Evolutionary conservation across 768 basidiomycete species (phyloP).

Genomic region (Rubroboletus pulcherrimus): DNA sequence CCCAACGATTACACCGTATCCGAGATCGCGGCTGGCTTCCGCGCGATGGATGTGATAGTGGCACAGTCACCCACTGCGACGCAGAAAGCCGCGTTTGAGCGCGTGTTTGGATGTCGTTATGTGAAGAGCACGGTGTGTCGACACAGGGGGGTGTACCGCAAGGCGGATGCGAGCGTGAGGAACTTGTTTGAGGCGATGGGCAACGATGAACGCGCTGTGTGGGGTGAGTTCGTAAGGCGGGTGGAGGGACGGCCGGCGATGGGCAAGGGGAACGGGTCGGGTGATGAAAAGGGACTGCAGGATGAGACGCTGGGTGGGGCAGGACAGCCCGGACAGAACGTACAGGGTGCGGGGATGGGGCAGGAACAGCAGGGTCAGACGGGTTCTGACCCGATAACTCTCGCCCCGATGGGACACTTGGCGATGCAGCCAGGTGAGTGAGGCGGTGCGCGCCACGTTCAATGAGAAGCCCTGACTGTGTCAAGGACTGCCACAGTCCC

Average conservation of each 20-base stretch:
- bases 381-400: conserved; percentile 13
- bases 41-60: conserved; percentile 41
- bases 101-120: conserved; percentile 66
- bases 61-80: conserved; percentile 42
- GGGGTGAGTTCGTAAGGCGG: conserved; percentile 65
- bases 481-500: background rate
- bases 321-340: conserved; percentile 2
- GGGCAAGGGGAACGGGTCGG: conserved; percentile 25
- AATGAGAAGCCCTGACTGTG: background rate
- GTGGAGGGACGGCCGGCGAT: conserved; percentile 49
- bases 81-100: conserved; percentile 65
- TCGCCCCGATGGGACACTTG: conserved; percentile 19
- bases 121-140: conserved; percentile 73
- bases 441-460: background rate
- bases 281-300: conserved; percentile 21
- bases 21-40: conserved; percentile 61
- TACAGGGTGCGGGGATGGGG: background rate
- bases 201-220: conserved; percentile 52
- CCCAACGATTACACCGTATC: conserved; percentile 72
- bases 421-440: conserved; percentile 17
- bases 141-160: conserved; percentile 64
- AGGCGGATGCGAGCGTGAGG: conserved; percentile 46
- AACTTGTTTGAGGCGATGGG: conserved; percentile 55
- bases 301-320: conserved; percentile 12
- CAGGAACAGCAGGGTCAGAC: conserved; percentile 21